These are phyloP conservation scores for Agapanthus africanus DNA, from an alignment of 106 monocot species.

Conservation along the genomic window DNA sequence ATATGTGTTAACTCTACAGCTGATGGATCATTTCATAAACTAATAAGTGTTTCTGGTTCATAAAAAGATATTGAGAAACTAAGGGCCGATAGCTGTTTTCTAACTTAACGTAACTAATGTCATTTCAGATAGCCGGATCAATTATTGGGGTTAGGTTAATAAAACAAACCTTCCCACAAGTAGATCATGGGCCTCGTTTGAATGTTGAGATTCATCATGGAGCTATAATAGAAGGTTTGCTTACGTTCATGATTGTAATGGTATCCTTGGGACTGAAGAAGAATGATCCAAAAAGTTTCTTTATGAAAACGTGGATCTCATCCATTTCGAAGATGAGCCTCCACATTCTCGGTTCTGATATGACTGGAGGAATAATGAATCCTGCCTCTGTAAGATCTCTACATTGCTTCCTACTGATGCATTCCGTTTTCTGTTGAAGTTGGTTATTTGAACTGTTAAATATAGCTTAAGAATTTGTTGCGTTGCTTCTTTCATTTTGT, in stretches of 20 bases:
- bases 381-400: conserved; percentile 97
- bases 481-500: conserved; percentile 5
- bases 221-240: conserved; percentile 77
- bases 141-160: conserved; percentile 56
- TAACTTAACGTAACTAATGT: neutral
- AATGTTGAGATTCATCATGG: conserved; percentile 74
- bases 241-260: conserved; percentile 69
- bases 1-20: no score
- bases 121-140: conserved; percentile 54
- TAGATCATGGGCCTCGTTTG: conserved; percentile 73
- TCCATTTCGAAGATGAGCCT: conserved; percentile 67
- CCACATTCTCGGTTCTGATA: conserved; percentile 80
- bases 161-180: conserved; percentile 41
- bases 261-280: conserved; percentile 58
- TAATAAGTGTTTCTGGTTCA: neutral
- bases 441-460: neutral
- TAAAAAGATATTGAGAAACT: neutral
- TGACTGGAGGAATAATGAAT: conserved; percentile 98
- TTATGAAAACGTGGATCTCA: conserved; percentile 93
- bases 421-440: neutral
- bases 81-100: neutral
- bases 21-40: no score
- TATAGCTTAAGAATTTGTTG: neutral
- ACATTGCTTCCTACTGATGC: neutral
- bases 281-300: conserved; percentile 67